Base-by-base conservation (phyloP, 1,284 basidiomycete species). In the Boletus nobilissimus region DNA sequence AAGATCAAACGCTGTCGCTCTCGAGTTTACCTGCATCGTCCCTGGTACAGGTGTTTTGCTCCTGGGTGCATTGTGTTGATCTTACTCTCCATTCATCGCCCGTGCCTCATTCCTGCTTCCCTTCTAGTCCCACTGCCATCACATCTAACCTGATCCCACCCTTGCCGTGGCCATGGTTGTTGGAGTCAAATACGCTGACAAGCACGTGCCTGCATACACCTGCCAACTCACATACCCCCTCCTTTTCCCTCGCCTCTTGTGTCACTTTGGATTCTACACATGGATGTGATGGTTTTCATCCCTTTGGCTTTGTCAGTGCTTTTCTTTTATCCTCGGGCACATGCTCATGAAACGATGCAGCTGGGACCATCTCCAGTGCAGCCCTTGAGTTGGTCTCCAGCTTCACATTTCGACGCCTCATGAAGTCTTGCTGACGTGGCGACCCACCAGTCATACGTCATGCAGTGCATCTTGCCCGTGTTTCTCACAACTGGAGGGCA, bases 21-120 rank as follows among this genome's bases (percentile, higher is more conserved):
- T 97, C 78, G 98, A 99, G 87, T 90, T 99, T 82, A 97, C 97
- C 34, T 92, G 98, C n/a, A 94, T 99, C 76, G 96, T 99, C 75
- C 94, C 99, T 69, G 98, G 98, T 13, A 95, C 99, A 76, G 97
- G 97, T 60, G 98, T 99, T n/a, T n/a, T n/a, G n/a, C n/a, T n/a
- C 94, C 83, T 96, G 94, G 94, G 92, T 97, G 84, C 75, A 93
- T 89, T 74, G 72, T 68, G 26, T 76, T 76, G 73, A 69, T 74
- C 71, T 70, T 48, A 54, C 51, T 46, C 22, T 76, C 78, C 79
- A 78, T 75, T 48, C 69, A 16, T 51, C 73, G n/a, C n/a, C n/a
- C n/a, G n/a, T n/a, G n/a, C 39, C 90, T 98, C 79, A 93, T 99
- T 76, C 97, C 97, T 0, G 92, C 82, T 98, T 98, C 88, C 90